Evolutionary conservation across 2,329 filamentous ascomycete genomes (phyloP).

Genomic region (Curvularia spicifera): DNA sequence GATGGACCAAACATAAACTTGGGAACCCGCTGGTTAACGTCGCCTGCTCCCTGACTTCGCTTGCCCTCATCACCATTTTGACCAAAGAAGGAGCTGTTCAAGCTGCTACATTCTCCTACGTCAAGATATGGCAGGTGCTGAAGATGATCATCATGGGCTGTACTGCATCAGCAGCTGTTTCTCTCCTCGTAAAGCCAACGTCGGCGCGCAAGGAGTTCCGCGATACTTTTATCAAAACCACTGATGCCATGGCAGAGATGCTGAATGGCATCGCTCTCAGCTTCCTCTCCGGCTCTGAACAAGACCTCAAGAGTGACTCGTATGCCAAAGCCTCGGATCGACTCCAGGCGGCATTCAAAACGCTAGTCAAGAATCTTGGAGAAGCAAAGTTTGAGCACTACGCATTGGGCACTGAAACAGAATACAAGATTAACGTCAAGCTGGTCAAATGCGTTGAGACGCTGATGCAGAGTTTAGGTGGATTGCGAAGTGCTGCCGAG

Average conservation of each 20-base stretch:
- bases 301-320: conserved; percentile 71
- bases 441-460: conserved; percentile 85
- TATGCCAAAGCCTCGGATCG: conserved; percentile 67
- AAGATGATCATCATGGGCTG: conserved; percentile 64
- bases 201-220: conserved; percentile 78
- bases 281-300: conserved; percentile 82
- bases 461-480: conserved; percentile 86
- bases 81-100: conserved; percentile 92
- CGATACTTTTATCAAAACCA: conserved; percentile 74
- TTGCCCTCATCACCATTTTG: conserved; percentile 86
- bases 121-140: conserved; percentile 76
- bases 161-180: conserved; percentile 57
- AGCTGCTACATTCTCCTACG: conserved; percentile 77
- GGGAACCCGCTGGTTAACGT: conserved; percentile 83
- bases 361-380: conserved; percentile 76
- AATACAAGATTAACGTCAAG: conserved; percentile 78
- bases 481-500: conserved; percentile 83
- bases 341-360: conserved; percentile 71
- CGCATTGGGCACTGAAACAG: conserved; percentile 75
- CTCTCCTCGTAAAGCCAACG: conserved; percentile 77
- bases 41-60: conserved; percentile 77
- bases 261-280: conserved; percentile 80
- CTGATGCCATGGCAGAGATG: conserved; percentile 79
- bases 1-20: conserved; percentile 82
- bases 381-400: conserved; percentile 93